Conservation (phyloP, 83 land plant genomes). For the Isoetes engelmannii region DNA sequence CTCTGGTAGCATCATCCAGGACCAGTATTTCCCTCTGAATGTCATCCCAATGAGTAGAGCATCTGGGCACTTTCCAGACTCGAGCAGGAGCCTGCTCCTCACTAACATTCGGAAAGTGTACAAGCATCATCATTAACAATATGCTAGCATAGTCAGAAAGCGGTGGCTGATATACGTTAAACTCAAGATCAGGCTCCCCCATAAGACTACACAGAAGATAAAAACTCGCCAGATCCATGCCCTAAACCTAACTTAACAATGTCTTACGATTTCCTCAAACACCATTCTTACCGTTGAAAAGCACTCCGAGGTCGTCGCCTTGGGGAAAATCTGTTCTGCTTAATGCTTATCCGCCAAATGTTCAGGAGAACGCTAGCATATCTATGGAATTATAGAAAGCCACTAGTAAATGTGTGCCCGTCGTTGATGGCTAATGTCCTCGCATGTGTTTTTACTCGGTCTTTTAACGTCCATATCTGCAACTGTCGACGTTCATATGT, state of each 20-base stretch:
- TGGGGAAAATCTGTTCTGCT: no score
- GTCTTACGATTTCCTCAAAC: no score
- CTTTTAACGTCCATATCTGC: no score
- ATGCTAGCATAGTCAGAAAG: neutral
- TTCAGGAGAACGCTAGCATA: no score
- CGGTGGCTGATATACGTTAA: neutral
- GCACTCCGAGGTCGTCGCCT: no score
- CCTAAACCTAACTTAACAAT: neutral
- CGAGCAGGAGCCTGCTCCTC: neutral
- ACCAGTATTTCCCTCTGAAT: neutral
- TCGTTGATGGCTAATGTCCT: no score
- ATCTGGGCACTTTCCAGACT: conserved; percentile 1
- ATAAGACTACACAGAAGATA: neutral
- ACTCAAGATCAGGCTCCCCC: neutral
- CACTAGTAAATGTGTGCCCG: no score
- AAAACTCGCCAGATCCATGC: conserved; percentile 1
- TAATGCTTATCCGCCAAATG: no score
- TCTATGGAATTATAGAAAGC: no score
- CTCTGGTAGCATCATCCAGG: neutral
- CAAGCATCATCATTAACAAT: neutral
- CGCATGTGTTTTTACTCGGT: no score
- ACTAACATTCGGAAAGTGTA: neutral
- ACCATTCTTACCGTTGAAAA: no score
- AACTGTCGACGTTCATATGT: no score
- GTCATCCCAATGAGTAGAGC: conserved; percentile 1